Evolutionary conservation across 768 basidiomycete genomes (phyloP).

Genomic region (Paxillus ammoniavirescens): DNA sequence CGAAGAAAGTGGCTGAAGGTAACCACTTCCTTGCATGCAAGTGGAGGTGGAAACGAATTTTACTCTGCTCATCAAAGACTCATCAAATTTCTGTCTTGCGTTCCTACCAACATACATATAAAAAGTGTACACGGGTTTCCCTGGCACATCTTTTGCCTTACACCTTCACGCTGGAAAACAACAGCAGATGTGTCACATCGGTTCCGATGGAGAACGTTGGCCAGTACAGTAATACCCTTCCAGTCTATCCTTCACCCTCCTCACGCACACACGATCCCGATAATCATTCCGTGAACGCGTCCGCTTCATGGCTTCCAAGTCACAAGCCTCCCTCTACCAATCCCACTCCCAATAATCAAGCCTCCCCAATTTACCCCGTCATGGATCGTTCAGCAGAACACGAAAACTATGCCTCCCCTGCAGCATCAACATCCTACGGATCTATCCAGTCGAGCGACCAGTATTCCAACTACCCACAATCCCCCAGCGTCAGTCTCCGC

Average conservation of each 20-base stretch:
- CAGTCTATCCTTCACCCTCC: conserved; percentile 31
- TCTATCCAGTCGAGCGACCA: conserved; percentile 22
- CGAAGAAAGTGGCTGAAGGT: conserved; percentile 3
- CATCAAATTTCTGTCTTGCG: conserved; percentile 5
- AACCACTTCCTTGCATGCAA: conserved; percentile 1
- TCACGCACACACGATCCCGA: conserved; percentile 23
- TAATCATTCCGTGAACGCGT: conserved; percentile 25
- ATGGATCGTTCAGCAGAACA: conserved; percentile 39
- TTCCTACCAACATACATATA: conserved; percentile 22
- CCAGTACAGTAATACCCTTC: conserved; percentile 29
- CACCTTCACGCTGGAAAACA: conserved; percentile 20
- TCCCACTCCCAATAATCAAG: conserved; percentile 14
- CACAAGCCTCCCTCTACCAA: conserved; percentile 14
- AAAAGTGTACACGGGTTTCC: conserved; percentile 26
- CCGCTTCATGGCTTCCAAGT: conserved; percentile 25
- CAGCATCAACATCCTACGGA: conserved; percentile 20
- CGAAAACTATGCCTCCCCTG: conserved; percentile 32
- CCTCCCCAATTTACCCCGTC: conserved; percentile 38
- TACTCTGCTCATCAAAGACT: not conserved
- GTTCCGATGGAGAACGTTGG: conserved; percentile 37
- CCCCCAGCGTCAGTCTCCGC: conserved; percentile 22
- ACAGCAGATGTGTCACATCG: conserved; percentile 36
- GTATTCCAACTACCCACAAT: conserved; percentile 29
- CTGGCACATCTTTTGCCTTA: conserved; percentile 32
- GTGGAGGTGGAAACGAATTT: conserved; percentile 6